These are phyloP conservation scores for Cucumis cinereus DNA, from an alignment of 306 rosid species.

Conservation along the genomic window DNA sequence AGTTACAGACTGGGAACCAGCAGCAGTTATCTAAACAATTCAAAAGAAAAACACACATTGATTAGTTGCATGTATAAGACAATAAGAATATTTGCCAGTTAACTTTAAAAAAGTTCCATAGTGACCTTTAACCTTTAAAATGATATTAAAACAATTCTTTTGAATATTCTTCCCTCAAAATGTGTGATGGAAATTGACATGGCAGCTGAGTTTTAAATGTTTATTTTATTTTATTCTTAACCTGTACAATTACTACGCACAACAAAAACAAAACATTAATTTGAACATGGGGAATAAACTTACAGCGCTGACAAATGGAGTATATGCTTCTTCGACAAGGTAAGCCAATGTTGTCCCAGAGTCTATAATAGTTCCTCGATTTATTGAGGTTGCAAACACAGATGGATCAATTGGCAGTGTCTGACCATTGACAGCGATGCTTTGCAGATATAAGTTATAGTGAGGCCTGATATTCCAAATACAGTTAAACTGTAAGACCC, in stretches of 20 bases:
- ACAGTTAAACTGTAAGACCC: slow-evolving; percentile 8
- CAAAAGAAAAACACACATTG: slow-evolving; percentile 15
- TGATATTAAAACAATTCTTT: not conserved
- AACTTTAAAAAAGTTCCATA: not conserved
- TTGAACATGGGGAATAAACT: slow-evolving; percentile 19
- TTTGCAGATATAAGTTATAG: slow-evolving; percentile 76
- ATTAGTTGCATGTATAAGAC: not conserved
- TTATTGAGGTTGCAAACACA: slow-evolving; percentile 54
- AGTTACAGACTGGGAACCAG: slow-evolving; percentile 47
- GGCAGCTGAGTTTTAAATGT: not conserved
- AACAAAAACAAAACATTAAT: not conserved
- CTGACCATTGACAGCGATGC: slow-evolving; percentile 75
- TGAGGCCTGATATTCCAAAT: slow-evolving; percentile 61
- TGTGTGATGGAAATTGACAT: not conserved
- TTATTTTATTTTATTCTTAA: not conserved
- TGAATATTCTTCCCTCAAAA: not conserved
- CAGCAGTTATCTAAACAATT: slow-evolving; percentile 47
- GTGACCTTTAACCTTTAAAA: not conserved
- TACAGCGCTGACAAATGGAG: slow-evolving; percentile 72
- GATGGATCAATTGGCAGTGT: slow-evolving; percentile 55
- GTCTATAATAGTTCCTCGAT: slow-evolving; percentile 81
- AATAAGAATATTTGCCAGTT: not conserved
- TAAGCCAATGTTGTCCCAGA: slow-evolving; percentile 86
- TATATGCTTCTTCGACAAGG: slow-evolving; percentile 76
- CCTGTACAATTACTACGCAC: not conserved